Evolutionary conservation across 805 yeast species (phyloP).

Genomic region (Cyberlindnera americana): DNA sequence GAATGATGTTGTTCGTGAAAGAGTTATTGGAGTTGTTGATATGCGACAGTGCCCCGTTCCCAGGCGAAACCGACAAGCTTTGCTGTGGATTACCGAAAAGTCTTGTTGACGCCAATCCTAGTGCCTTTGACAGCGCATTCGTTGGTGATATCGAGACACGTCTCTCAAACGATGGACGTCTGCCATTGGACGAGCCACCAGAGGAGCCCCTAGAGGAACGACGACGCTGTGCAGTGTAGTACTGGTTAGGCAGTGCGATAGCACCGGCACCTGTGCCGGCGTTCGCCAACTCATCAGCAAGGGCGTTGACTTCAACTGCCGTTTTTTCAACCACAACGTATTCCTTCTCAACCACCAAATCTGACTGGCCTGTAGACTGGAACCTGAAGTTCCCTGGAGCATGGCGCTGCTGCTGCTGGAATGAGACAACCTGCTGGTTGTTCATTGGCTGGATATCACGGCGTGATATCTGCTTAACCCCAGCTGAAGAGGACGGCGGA

Average conservation of each 20-base stretch:
- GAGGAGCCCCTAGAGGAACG: slow-evolving; percentile 45
- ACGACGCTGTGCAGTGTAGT: slow-evolving; percentile 22
- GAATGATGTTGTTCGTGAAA: slow-evolving; percentile 22
- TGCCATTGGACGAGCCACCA: slow-evolving; percentile 41
- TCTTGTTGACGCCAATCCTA: slow-evolving; percentile 83
- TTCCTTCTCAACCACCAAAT: slow-evolving; percentile 66
- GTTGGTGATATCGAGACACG: slow-evolving; percentile 70
- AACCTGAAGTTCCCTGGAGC: slow-evolving; percentile 15
- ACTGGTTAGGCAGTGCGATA: slow-evolving; percentile 31
- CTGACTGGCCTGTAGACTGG: slow-evolving; percentile 33
- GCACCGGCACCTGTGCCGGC: slow-evolving; percentile 54
- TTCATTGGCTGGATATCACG: slow-evolving; percentile 27
- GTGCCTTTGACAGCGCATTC: slow-evolving; percentile 82
- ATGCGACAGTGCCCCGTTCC: slow-evolving; percentile 10
- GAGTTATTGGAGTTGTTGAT: slow-evolving; percentile 23
- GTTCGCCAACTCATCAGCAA: slow-evolving; percentile 86
- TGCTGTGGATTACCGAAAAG: slow-evolving; percentile 55
- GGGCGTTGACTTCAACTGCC: slow-evolving; percentile 90
- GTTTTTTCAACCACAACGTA: slow-evolving; percentile 94
- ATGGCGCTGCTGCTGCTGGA: slow-evolving; percentile 11
- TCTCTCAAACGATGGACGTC: slow-evolving; percentile 60
- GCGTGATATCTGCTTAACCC: slow-evolving; percentile 22
- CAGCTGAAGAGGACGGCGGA: slow-evolving; percentile 8
- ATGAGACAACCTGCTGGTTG: slow-evolving; percentile 7
- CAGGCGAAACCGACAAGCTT: slow-evolving; percentile 23